These are phyloP conservation scores for Quercus lobata DNA, from an alignment of 331 rosid species.

Conservation along the genomic window DNA sequence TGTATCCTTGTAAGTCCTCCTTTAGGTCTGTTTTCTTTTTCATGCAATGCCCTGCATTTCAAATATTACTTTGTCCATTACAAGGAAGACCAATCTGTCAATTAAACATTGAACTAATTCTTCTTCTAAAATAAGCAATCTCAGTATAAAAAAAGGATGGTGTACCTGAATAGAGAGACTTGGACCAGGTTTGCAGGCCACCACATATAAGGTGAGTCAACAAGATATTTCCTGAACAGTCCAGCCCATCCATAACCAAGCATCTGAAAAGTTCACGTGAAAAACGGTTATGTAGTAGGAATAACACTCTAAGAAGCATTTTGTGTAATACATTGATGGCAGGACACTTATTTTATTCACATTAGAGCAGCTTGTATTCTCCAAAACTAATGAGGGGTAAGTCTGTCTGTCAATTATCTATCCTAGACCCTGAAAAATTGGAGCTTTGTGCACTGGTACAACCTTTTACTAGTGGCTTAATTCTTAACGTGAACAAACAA, in stretches of 20 bases:
- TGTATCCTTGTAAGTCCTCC: slow-evolving; percentile 72
- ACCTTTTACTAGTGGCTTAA: too few relatives aligned
- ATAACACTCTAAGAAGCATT: too few relatives aligned
- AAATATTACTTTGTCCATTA: background rate
- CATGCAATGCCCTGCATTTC: slow-evolving; percentile 75
- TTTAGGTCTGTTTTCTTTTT: slow-evolving; percentile 61
- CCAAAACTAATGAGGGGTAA: too few relatives aligned
- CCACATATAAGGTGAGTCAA: slow-evolving; percentile 97
- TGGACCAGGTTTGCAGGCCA: slow-evolving; percentile 87
- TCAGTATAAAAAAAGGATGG: background rate
- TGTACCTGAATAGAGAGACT: slow-evolving; percentile 80
- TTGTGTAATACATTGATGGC: too few relatives aligned
- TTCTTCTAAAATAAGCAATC: background rate
- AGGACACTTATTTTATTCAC: too few relatives aligned
- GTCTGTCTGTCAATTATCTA: too few relatives aligned
- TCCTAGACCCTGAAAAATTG: too few relatives aligned
- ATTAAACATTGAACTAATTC: too few relatives aligned
- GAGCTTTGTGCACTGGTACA: too few relatives aligned
- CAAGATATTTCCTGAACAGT: slow-evolving; percentile 65
- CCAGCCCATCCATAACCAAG: slow-evolving; percentile 99
- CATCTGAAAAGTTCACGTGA: slow-evolving; percentile 44
- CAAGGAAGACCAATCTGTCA: background rate
- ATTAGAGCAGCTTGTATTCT: too few relatives aligned
- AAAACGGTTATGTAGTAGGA: background rate
- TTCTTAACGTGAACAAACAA: too few relatives aligned